Evolutionary conservation across 2,329 filamentous ascomycete species (phyloP).

Genomic region (Diaporthe capsici): DNA sequence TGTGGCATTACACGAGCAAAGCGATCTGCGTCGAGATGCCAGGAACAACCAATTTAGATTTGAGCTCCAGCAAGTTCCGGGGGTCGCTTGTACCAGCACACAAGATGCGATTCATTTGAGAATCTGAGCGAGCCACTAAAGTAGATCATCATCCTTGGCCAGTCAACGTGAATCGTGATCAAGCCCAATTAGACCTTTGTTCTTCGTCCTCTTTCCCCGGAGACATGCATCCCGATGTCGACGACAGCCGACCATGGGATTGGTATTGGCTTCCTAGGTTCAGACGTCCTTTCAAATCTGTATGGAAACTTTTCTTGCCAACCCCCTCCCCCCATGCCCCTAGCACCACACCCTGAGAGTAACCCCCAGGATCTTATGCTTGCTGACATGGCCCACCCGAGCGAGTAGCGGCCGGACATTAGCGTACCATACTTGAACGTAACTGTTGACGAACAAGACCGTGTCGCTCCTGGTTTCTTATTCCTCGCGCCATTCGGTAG

Average conservation of each 20-base stretch:
- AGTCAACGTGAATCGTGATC: not conserved
- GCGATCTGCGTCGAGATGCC: not conserved
- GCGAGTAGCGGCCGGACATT: conserved; percentile 4
- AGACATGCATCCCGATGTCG: not conserved
- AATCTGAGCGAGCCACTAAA: not conserved
- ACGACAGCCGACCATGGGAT: conserved; percentile 13
- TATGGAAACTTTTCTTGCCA: not conserved
- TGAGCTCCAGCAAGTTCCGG: not conserved
- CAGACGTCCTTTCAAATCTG: not conserved
- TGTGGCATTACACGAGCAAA: not conserved
- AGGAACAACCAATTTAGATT: not conserved
- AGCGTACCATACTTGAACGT: conserved; percentile 22
- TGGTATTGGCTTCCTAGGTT: conserved; percentile 23
- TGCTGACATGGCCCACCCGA: not conserved
- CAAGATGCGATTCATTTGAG: not conserved
- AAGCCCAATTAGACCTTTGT: not conserved
- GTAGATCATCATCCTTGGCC: not conserved
- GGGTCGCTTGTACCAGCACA: too few relatives aligned
- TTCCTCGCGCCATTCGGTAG: conserved; percentile 9
- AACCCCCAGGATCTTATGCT: not conserved
- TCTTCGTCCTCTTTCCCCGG: not conserved
- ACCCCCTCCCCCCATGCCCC: not conserved
- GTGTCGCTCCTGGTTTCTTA: not conserved
- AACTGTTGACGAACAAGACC: not conserved
- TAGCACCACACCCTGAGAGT: not conserved